Evolutionary conservation across 768 basidiomycete species (phyloP).

Genomic region (Trametes elegans): DNA sequence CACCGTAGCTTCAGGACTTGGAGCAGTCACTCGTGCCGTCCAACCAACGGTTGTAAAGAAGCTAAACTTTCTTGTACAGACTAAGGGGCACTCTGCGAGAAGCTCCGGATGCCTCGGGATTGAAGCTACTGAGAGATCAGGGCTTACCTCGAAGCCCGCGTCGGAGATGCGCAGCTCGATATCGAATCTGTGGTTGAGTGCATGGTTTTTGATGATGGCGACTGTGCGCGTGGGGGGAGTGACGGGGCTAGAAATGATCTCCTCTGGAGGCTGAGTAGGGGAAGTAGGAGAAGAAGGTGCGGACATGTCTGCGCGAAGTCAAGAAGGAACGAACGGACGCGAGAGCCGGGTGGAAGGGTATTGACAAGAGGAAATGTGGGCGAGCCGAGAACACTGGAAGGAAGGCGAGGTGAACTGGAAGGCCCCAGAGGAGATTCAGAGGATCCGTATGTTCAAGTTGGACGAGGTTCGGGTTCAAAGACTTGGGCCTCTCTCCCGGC

Average conservation of each 20-base stretch:
- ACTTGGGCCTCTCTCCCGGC: neutral
- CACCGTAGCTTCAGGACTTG: too few species aligned
- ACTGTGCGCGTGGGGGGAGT: slow-evolving; percentile 55
- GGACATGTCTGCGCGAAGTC: slow-evolving; percentile 14
- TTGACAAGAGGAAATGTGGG: neutral
- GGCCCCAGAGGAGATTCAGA: slow-evolving; percentile 9
- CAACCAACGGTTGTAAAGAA: too few species aligned
- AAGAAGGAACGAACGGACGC: slow-evolving; percentile 3
- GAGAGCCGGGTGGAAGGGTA: neutral
- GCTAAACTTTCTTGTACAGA: too few species aligned
- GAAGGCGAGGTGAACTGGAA: slow-evolving; percentile 18
- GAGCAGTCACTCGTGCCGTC: too few species aligned
- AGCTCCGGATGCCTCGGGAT: too few species aligned
- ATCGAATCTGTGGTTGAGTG: slow-evolving; percentile 68
- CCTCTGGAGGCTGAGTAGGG: slow-evolving; percentile 13
- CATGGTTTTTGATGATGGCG: slow-evolving; percentile 83
- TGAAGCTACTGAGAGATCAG: too few species aligned
- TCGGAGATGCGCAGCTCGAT: slow-evolving; percentile 79
- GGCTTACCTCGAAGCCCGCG: slow-evolving; percentile 75
- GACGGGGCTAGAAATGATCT: slow-evolving; percentile 11
- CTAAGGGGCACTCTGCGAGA: too few species aligned
- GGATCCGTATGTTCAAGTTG: slow-evolving; percentile 19
- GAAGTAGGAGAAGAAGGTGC: slow-evolving; percentile 15
- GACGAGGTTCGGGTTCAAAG: slow-evolving; percentile 8
- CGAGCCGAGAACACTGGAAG: neutral